These are phyloP conservation scores for Russula griseocarnosa DNA, from an alignment of 768 basidiomycete genomes.

Conservation along the genomic window DNA sequence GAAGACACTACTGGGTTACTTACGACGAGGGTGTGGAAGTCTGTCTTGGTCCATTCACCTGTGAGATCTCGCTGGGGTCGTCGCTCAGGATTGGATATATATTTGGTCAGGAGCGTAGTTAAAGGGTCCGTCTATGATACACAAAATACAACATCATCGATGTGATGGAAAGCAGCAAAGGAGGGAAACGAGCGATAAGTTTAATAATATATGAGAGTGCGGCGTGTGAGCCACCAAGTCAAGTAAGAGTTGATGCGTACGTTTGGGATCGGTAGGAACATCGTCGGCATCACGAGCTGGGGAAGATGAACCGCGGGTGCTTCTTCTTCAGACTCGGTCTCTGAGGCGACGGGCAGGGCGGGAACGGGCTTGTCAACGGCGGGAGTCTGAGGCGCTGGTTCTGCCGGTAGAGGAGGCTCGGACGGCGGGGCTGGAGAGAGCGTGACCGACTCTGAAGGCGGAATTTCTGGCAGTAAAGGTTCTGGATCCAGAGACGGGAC, in stretches of 20 bases:
- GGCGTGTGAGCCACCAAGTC: constrained; percentile 58
- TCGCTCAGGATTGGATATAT: constrained; percentile 71
- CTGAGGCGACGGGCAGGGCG: constrained; percentile 34
- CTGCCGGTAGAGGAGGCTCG: constrained; percentile 28
- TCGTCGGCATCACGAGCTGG: constrained; percentile 63
- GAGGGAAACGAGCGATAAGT: constrained; percentile 9
- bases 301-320: constrained; percentile 62
- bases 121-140: constrained; percentile 70
- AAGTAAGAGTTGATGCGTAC: constrained; percentile 64
- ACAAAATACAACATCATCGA: constrained; percentile 25
- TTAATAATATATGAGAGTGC: constrained; percentile 38
- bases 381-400: constrained; percentile 29
- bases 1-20: constrained; percentile 44
- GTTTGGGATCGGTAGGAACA: constrained; percentile 88
- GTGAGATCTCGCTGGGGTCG: constrained; percentile 68
- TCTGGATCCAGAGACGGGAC: constrained; percentile 22
- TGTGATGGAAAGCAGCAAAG: neutral
- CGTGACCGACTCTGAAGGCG: constrained; percentile 44
- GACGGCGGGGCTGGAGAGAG: constrained; percentile 29
- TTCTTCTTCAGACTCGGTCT: constrained; percentile 46
- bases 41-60: constrained; percentile 68
- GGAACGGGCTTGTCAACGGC: constrained; percentile 56
- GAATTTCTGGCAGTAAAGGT: constrained; percentile 32
- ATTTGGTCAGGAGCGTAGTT: constrained; percentile 76
- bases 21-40: constrained; percentile 79